Evolutionary conservation across 2,329 filamentous ascomycete genomes (phyloP), one percentile per base, ranked within the genome.

Genomic region (Aspergillus candidus): DNA sequence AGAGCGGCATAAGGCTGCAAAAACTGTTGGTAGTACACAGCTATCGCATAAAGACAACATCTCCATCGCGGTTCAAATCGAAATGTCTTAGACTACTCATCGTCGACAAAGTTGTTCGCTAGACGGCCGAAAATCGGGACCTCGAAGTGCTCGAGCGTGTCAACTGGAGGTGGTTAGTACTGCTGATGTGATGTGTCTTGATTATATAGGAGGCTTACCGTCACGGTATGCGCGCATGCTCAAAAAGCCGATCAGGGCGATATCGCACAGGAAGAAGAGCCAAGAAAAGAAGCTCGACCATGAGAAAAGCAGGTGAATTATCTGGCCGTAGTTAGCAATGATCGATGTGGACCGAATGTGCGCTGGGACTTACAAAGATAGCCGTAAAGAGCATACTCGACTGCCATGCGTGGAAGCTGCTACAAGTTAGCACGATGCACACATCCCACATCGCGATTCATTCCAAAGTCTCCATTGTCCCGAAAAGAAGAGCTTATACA

Each of bases 391-490:
- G 68, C 58, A 95, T 74, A 51, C 84, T 83, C 6, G 86, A 87
- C 69, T 98, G 93, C 91, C 93, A 98, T 6, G 93, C 93, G 67
- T 98, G 93, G 57, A 97, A 97, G 51, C 87, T 91, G 54, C 31
- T 45, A 38, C 33, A 34, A 41, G 45, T 49, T 33, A 47, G 40
- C 15, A 13, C 15, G 13, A 32, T 12, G 40, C 12, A 12, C 17
- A 27, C 5, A 47, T 40, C 10, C 38, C 18, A 37, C 30, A 18
- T 18, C 18, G 4, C 18, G 6, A 18, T 35, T 32, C 4, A 13
- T 6, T 38, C 41, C 3, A n/a, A 18, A 35, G 6, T 11, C 4
- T 32, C 11, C 14, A 32, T 13, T 4, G 13, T 11, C 27, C 15
- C 22, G 2, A 2, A 27, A 27, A 10, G 8, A 27, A 27, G 10